Evolutionary conservation across 805 yeast genomes (phyloP).

Genomic region (Candida arabinofermentans): DNA sequence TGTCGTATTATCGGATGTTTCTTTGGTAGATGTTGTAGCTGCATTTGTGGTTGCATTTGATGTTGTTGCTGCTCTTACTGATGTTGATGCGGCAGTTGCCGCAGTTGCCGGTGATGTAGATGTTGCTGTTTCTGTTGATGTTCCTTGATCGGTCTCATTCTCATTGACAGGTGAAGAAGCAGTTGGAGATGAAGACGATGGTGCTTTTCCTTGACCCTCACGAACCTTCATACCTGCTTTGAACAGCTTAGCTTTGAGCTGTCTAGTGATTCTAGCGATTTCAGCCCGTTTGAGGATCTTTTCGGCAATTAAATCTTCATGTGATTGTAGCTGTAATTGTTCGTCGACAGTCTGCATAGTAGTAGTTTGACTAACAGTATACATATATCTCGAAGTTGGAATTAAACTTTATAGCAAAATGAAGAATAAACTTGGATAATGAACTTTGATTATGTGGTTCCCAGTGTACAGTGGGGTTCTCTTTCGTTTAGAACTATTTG

Average conservation of each 20-base stretch:
- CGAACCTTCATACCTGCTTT: conserved; percentile 37
- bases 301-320: conserved; percentile 40
- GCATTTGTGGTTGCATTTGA: neutral
- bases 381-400: no score
- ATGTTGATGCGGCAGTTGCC: no score
- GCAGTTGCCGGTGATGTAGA: neutral
- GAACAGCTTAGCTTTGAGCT: conserved; percentile 37
- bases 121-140: neutral
- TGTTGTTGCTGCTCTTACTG: no score
- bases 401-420: no score
- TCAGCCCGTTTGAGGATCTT: conserved; percentile 43
- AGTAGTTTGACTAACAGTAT: neutral
- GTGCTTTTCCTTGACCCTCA: conserved; percentile 25
- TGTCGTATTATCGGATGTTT: no score
- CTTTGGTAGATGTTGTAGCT: no score
- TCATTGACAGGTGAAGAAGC: conserved; percentile 10
- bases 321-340: conserved; percentile 7
- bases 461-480: no score
- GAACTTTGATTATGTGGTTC: no score
- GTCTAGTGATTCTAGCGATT: conserved; percentile 42
- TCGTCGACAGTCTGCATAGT: neutral
- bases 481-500: no score
- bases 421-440: no score
- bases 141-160: conserved; percentile 6
- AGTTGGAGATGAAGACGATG: conserved; percentile 12